A percentile compares a stretch with the other conserved stretches of the same genome.
These are phyloP conservation scores for Uncinocarpus reesii DNA, from an alignment of 2,329 filamentous ascomycete species.

Conservation along the genomic window DNA sequence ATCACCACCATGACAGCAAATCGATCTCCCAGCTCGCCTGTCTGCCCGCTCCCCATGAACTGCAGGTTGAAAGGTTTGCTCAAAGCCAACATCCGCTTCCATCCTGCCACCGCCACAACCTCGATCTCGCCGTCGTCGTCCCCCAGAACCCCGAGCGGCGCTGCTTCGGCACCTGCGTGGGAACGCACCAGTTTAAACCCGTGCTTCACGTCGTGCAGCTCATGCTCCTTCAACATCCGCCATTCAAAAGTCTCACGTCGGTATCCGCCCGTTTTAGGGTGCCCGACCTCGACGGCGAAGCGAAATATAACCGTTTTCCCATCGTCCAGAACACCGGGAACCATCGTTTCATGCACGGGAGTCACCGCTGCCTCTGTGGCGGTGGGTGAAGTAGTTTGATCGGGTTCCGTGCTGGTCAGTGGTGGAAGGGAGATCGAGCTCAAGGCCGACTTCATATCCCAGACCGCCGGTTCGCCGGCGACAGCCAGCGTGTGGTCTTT, in stretches of 20 bases:
- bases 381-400: background rate
- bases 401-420: background rate
- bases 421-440: constrained; percentile 5
- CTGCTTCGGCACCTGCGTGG: background rate
- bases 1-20: constrained; percentile 8
- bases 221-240: background rate
- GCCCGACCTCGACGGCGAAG: constrained; percentile 2
- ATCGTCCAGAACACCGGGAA: background rate
- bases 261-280: background rate
- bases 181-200: constrained; percentile 2
- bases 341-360: constrained; percentile 1
- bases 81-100: constrained; percentile 3
- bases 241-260: constrained; percentile 5
- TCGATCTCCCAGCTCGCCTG: constrained; percentile 9
- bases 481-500: background rate
- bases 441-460: background rate
- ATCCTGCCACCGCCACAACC: background rate
- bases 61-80: constrained; percentile 4
- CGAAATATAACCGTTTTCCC: background rate
- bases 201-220: background rate
- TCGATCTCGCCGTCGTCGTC: background rate
- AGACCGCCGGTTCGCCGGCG: background rate
- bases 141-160: background rate
- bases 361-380: background rate
- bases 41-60: constrained; percentile 4